Conservation (phyloP, 1,139 yeast species). For the Komagataea norvegica region DNA sequence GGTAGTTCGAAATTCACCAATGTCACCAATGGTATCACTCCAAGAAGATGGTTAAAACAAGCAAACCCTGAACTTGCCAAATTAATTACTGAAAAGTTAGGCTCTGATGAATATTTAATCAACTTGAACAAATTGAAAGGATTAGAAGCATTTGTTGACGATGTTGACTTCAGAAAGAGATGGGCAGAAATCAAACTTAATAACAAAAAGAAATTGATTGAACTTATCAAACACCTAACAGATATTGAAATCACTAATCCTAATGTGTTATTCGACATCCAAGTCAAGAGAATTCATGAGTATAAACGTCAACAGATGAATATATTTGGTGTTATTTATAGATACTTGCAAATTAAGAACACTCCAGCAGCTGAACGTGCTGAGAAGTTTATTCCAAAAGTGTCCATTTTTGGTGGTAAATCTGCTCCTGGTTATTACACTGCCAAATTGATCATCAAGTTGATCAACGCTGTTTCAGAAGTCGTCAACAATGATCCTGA, state of each 20-base stretch:
- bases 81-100: constrained; percentile 66
- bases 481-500: constrained; percentile 77
- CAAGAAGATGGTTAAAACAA: constrained; percentile 94
- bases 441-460: constrained; percentile 86
- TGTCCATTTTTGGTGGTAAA: constrained; percentile 86
- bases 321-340: constrained; percentile 80
- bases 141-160: constrained; percentile 64
- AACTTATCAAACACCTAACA: constrained; percentile 60
- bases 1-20: constrained; percentile 83
- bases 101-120: constrained; percentile 65
- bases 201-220: constrained; percentile 70
- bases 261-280: constrained; percentile 78
- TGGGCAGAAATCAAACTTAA: constrained; percentile 72
- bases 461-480: constrained; percentile 74
- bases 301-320: constrained; percentile 94
- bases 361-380: constrained; percentile 64
- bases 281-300: constrained; percentile 93
- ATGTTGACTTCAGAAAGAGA: constrained; percentile 56
- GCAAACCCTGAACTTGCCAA: constrained; percentile 80
- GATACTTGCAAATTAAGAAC: constrained; percentile 73
- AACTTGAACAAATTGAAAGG: constrained; percentile 65
- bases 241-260: constrained; percentile 66
- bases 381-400: constrained; percentile 65
- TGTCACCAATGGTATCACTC: constrained; percentile 94
- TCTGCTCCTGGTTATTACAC: constrained; percentile 96